phyloP scores from a whole-genome alignment of 495 filamentous ascomycete genomes.

The Ramalina intermedia region DNA sequence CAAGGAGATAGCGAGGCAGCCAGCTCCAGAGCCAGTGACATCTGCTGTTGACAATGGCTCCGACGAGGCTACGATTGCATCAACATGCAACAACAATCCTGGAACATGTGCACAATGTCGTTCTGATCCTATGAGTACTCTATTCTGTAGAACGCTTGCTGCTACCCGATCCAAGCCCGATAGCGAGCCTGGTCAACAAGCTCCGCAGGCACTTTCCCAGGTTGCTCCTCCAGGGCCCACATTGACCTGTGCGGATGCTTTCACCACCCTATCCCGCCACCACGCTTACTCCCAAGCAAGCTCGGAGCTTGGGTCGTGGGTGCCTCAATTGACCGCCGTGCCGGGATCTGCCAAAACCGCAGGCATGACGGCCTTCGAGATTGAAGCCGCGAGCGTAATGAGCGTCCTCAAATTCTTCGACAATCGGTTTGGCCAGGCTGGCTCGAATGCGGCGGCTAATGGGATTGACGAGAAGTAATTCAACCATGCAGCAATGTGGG shows the following conservation, averaged over 20 bases:
- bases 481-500: too few species aligned
- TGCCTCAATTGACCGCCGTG: slow-evolving; percentile 56
- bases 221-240: slow-evolving; percentile 23
- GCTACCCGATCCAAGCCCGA: slow-evolving; percentile 38
- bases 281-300: slow-evolving; percentile 64
- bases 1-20: slow-evolving; percentile 38
- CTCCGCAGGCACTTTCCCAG: slow-evolving; percentile 12
- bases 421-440: slow-evolving; percentile 48
- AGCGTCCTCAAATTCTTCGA: slow-evolving; percentile 73
- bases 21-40: slow-evolving; percentile 20
- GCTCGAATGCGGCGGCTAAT: neutral
- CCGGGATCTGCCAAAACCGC: slow-evolving; percentile 9
- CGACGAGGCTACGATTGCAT: slow-evolving; percentile 1
- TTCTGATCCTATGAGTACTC: slow-evolving; percentile 59
- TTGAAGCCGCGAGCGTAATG: slow-evolving; percentile 80
- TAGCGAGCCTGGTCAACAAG: slow-evolving; percentile 4
- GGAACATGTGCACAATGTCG: slow-evolving; percentile 72
- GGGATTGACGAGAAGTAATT: neutral
- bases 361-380: slow-evolving; percentile 51
- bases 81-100: slow-evolving; percentile 53
- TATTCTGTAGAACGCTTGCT: slow-evolving; percentile 77
- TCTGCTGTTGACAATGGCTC: neutral
- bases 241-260: slow-evolving; percentile 62
- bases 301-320: slow-evolving; percentile 58
- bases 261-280: slow-evolving; percentile 67